Evolutionary conservation across 2,329 filamentous ascomycete species (phyloP).

Genomic region (Hysterium pulicare): DNA sequence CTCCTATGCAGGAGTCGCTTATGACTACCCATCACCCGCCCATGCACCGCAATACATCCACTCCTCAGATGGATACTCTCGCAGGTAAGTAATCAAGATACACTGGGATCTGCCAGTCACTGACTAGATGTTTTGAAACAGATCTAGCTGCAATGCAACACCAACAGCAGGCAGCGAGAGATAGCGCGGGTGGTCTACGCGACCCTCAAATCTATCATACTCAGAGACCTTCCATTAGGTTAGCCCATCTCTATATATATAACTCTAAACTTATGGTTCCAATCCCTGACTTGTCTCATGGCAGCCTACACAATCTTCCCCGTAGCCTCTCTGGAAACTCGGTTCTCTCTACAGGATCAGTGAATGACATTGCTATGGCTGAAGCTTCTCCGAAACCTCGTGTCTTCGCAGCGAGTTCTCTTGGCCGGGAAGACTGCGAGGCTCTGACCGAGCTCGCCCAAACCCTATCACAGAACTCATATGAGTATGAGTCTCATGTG

Average conservation of each 20-base stretch:
- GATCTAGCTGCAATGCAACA: slow-evolving; percentile 49
- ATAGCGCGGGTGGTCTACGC: slow-evolving; percentile 27
- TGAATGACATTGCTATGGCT: slow-evolving; percentile 46
- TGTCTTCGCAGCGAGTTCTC: slow-evolving; percentile 39
- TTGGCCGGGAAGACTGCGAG: slow-evolving; percentile 43
- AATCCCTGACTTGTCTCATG: neutral
- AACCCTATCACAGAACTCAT: slow-evolving; percentile 45
- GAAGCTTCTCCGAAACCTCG: slow-evolving; percentile 44
- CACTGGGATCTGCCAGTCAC: neutral
- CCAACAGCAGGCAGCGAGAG: slow-evolving; percentile 40
- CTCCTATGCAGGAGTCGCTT: slow-evolving; percentile 30
- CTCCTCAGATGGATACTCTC: slow-evolving; percentile 47
- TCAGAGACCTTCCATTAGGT: slow-evolving; percentile 37
- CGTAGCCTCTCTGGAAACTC: too few relatives aligned
- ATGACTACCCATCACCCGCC: slow-evolving; percentile 30
- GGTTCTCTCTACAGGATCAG: slow-evolving; percentile 41
- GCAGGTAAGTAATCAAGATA: slow-evolving; percentile 36
- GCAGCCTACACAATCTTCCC: slow-evolving; percentile 27
- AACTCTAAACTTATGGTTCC: neutral
- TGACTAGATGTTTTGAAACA: slow-evolving; percentile 11
- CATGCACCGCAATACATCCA: slow-evolving; percentile 41
- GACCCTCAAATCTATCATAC: slow-evolving; percentile 16
- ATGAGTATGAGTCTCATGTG: slow-evolving; percentile 49
- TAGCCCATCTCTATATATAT: slow-evolving; percentile 13
- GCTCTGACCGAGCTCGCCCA: slow-evolving; percentile 44